Base-by-base conservation (phyloP, 306 rosid species). In the Carpinus fangiana region DNA sequence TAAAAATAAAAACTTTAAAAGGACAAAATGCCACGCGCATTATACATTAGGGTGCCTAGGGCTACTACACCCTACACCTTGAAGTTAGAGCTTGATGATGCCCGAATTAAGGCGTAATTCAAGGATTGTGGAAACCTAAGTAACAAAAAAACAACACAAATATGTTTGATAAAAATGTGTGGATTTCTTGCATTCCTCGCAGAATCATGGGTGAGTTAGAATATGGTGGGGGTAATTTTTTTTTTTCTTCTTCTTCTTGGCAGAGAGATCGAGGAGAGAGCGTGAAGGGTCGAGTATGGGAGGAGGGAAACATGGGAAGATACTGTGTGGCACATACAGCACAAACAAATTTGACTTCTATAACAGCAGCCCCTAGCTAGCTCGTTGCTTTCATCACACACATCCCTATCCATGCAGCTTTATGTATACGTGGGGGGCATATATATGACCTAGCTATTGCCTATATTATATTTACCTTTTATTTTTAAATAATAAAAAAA, bases 31-130 rank as follows among this genome's bases (percentile, higher is more conserved):
- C 34, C 34, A 31, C 34, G 34, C 34, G 34, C 34, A 31, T 1
- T 31, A 31, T 31, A 31, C 34, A 4, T 6, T 7, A 7, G 59
- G 67, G 77, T 78, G 83, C 68, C 74, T 85, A 48, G 81, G 70
- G 36, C 70, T 64, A 60, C 28, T 78, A 51, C 74, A 67, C 78
- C 72, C 80, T 70, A 70, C 59, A 38, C 84, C 79, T 89, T 79
- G 89, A 76, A 79, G 56, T 84, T 82, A 46, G 86, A 83, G 89
- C 87, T 60, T 51, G 6, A 53, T 16, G 12, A 12, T 10, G 59
- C 79, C 79, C 85, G 78, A 92, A 90, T 87, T 85, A 83, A 71
- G 97, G 96, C 96, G 92, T 86, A 87, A 90, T 89, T 92, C 74
- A 85, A 80, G 97, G 97, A 81, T 79, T 82, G 88, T 80, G 90